Evolutionary conservation across 2,329 filamentous ascomycete species (phyloP), one percentile per base, ranked within the genome.

Genomic region (Drechslera avenae): DNA sequence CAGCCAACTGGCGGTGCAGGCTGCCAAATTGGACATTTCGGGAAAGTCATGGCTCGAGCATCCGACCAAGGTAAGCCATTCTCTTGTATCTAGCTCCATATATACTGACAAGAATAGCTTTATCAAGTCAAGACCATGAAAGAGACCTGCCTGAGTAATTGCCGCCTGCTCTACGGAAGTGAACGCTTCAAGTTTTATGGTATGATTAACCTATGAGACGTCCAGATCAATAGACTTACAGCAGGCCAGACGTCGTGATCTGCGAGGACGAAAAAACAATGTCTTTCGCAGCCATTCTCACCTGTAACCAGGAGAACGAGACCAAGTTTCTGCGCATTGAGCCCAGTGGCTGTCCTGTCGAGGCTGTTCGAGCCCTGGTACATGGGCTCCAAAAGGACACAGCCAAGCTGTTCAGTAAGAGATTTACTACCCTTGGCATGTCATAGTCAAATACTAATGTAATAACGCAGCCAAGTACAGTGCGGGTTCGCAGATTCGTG

Each of bases 201-300:
- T 60, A 46, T 9, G 39, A 19, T 2, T 3, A n/a, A 1, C 5
- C 0, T 1, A 13, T 12, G 4, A 9, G 13, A 14, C 23, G 17
- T 17, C 5, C 5, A 13, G 12, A n/a, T 2, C 8, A 9, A 5
- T 8, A 14, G 2, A 17, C 49, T 60, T n/a, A 63, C 39, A 37
- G 5, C 3, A 2, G 3, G 2, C 3, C 17, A 68, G 64, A 69
- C n/a, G 44, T 68, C 6, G 52, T 63, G 0, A 39, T 60, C 2
- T 50, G 48, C 8, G 45, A 47, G 16, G 49, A 57, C 13, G 46
- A 58, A 21, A 32, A 44, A 0, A 49, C 50, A 2, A 50, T 40
- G 0, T 96, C 90, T 0, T 96, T 90, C 62, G 91, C 91, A 30
- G 88, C 97, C 64, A 96, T 97, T 89, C 97, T 97, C 69, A 85